Conservation (phyloP, 2,329 filamentous ascomycete species). For the Talaromyces sp. region DNA sequence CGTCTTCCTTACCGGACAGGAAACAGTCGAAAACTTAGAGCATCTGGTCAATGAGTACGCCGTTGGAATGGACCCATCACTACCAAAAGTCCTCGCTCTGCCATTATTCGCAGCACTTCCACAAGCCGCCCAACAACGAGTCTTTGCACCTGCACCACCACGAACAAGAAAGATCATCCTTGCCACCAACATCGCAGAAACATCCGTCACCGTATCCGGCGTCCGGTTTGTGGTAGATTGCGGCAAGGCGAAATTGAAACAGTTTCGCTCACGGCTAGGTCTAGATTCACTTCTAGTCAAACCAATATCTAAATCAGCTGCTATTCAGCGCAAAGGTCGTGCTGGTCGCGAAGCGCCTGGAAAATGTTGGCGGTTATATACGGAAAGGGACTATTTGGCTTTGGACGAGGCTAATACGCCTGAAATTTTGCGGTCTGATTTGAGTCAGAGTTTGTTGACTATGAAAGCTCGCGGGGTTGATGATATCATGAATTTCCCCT, state of each 20-base stretch:
- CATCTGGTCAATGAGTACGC: conserved; percentile 79
- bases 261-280: conserved; percentile 78
- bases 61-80: conserved; percentile 66
- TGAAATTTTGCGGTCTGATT: conserved; percentile 87
- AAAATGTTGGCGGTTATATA: conserved; percentile 87
- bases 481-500: conserved; percentile 77
- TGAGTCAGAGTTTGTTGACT: conserved; percentile 79
- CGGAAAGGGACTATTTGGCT: conserved; percentile 68
- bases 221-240: conserved; percentile 89
- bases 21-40: conserved; percentile 82
- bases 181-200: conserved; percentile 97
- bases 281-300: conserved; percentile 89
- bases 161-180: conserved; percentile 85
- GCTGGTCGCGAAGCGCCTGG: conserved; percentile 90
- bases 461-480: conserved; percentile 90
- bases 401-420: conserved; percentile 75
- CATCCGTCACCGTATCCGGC: conserved; percentile 91
- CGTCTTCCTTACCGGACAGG: conserved; percentile 88
- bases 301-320: conserved; percentile 88
- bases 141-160: conserved; percentile 73
- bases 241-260: conserved; percentile 91
- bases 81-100: conserved; percentile 67
- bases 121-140: conserved; percentile 78
- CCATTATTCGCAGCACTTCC: conserved; percentile 89
- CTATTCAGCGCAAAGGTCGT: conserved; percentile 85